Conservation (phyloP, 345 rosid species). For the Sapria himalayana region DNA sequence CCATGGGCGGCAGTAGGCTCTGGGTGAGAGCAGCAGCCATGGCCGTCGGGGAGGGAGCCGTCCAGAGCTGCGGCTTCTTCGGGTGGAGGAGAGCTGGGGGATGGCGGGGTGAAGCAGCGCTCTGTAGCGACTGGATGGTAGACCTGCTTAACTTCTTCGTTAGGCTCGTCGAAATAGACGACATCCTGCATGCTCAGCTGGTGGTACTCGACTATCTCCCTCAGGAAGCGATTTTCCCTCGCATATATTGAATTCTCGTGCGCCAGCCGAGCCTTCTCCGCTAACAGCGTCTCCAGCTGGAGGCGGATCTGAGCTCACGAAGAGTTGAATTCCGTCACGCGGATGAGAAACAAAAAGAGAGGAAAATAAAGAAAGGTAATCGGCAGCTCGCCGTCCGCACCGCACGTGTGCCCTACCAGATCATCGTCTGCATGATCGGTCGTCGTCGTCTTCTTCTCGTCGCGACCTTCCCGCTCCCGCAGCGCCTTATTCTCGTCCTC, state of each 20-base stretch:
- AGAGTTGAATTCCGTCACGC: neutral
- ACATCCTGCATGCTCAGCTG: slow-evolving; percentile 95
- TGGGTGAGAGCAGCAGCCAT: too few species aligned
- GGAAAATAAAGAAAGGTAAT: neutral
- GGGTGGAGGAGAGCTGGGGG: slow-evolving; percentile 35
- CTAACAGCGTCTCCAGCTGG: slow-evolving; percentile 85
- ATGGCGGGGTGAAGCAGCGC: slow-evolving; percentile 32
- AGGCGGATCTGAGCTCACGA: slow-evolving; percentile 52
- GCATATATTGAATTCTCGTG: slow-evolving; percentile 69
- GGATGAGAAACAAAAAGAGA: slow-evolving; percentile 1
- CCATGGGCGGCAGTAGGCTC: too few species aligned
- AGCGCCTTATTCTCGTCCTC: slow-evolving; percentile 83
- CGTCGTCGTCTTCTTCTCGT: slow-evolving; percentile 63
- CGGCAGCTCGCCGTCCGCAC: too few species aligned
- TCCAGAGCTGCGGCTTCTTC: too few species aligned
- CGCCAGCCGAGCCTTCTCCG: slow-evolving; percentile 89
- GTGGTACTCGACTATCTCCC: slow-evolving; percentile 92
- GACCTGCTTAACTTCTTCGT: slow-evolving; percentile 75
- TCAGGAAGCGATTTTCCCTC: slow-evolving; percentile 72
- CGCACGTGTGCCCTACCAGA: slow-evolving; percentile 25
- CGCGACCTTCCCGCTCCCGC: slow-evolving; percentile 62
- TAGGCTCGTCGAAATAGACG: slow-evolving; percentile 72
- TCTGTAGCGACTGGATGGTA: slow-evolving; percentile 20
- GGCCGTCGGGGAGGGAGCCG: too few species aligned
- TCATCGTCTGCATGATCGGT: slow-evolving; percentile 76